A percentile compares a stretch with the other conserved stretches of the same genome.
These are phyloP conservation scores for Lasiodiplodia hormozganensis DNA, from an alignment of 2,329 filamentous ascomycete species.

Conservation along the genomic window DNA sequence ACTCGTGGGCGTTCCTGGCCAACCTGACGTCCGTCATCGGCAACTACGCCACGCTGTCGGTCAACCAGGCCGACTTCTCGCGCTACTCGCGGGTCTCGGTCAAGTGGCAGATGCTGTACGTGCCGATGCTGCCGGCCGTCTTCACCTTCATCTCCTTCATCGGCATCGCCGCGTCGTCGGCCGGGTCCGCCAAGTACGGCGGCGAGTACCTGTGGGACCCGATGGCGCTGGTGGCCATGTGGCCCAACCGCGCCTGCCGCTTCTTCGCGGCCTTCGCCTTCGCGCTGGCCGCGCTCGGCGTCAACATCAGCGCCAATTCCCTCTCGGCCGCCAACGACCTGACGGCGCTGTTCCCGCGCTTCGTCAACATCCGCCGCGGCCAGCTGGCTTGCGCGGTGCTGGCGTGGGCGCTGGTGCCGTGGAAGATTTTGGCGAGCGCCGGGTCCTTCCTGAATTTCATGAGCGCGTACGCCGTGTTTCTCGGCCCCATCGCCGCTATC, in stretches of 20 bases:
- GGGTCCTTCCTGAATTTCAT: constrained; percentile 64
- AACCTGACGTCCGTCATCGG: constrained; percentile 58
- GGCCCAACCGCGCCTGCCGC: constrained; percentile 46
- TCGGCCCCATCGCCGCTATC: constrained; percentile 68
- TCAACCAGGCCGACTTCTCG: constrained; percentile 66
- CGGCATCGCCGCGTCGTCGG: constrained; percentile 66
- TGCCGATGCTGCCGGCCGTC: constrained; percentile 59
- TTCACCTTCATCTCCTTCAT: constrained; percentile 63
- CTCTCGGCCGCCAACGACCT: constrained; percentile 63
- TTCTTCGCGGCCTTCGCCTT: constrained; percentile 54
- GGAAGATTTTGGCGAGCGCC: constrained; percentile 55
- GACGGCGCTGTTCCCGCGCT: constrained; percentile 59
- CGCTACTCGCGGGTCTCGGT: constrained; percentile 57
- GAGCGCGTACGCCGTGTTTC: constrained; percentile 69
- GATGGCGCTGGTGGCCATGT: constrained; percentile 48
- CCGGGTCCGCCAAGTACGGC: constrained; percentile 61
- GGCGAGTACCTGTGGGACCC: constrained; percentile 55
- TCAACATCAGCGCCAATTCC: constrained; percentile 61
- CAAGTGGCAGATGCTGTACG: constrained; percentile 59
- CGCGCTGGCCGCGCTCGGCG: constrained; percentile 59
- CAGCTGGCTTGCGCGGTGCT: constrained; percentile 54
- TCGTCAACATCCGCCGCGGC: constrained; percentile 60
- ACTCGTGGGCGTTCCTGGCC: constrained; percentile 62
- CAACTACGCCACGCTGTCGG: constrained; percentile 59
- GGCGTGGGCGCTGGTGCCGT: constrained; percentile 54